Percentiles rank a stretch among this genome's conserved stretches.
These are phyloP conservation scores for Abortiporus biennis DNA, from an alignment of 1,284 basidiomycete species.

Conservation along the genomic window DNA sequence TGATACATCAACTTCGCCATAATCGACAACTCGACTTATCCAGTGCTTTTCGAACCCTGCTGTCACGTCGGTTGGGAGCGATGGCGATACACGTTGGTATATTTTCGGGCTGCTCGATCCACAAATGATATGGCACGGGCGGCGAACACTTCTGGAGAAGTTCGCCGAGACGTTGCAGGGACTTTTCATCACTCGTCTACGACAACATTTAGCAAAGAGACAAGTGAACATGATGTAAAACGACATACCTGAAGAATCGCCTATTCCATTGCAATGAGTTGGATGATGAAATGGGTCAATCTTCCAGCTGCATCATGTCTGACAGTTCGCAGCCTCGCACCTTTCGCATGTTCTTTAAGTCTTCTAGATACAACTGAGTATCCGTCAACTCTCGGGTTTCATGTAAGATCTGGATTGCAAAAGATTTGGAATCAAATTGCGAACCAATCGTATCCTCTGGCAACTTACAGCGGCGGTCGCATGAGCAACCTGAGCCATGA, in stretches of 20 bases:
- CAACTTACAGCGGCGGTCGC: slow-evolving; percentile 39
- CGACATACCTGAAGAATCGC: slow-evolving; percentile 32
- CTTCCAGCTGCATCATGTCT: slow-evolving; percentile 8
- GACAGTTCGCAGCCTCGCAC: slow-evolving; percentile 9
- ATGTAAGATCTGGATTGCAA: slow-evolving; percentile 29
- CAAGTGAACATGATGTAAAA: neutral
- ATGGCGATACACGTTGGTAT: slow-evolving; percentile 46
- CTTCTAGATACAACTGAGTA: slow-evolving; percentile 33
- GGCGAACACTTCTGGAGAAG: slow-evolving; percentile 23
- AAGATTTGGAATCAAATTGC: neutral
- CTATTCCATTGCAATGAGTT: slow-evolving; percentile 16
- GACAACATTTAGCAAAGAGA: neutral
- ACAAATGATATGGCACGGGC: slow-evolving; percentile 37
- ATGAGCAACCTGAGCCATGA: slow-evolving; percentile 51
- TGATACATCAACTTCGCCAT: slow-evolving; percentile 26
- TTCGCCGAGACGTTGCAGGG: slow-evolving; percentile 29
- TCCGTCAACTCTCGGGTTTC: slow-evolving; percentile 33
- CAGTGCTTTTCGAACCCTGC: slow-evolving; percentile 33
- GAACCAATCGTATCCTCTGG: neutral
- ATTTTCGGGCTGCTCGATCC: slow-evolving; percentile 51
- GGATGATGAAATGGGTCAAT: too few relatives aligned
- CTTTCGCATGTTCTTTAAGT: slow-evolving; percentile 37
- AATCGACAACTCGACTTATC: slow-evolving; percentile 32
- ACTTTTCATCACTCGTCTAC: slow-evolving; percentile 29
- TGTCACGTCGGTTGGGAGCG: slow-evolving; percentile 41